These are phyloP conservation scores for Emmonsiellopsis sp. DNA, from an alignment of 2,329 filamentous ascomycete genomes.

Conservation along the genomic window DNA sequence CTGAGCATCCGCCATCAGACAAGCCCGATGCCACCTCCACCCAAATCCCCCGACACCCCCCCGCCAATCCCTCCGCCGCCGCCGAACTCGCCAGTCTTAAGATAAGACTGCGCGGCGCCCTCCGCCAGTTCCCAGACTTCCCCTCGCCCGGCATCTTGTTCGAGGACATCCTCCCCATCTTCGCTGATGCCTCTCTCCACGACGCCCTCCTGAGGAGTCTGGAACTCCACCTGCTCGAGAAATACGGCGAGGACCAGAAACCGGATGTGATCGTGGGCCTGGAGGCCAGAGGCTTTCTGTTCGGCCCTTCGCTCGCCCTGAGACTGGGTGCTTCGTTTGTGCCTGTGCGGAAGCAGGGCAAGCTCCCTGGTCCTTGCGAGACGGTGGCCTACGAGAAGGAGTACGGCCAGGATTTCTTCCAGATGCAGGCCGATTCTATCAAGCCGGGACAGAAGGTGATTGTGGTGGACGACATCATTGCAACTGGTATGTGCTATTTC, in stretches of 20 bases:
- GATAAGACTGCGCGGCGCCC: constrained; percentile 58
- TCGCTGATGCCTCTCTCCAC: constrained; percentile 68
- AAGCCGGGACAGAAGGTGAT: constrained; percentile 81
- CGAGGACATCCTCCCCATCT: constrained; percentile 96
- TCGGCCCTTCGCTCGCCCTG: constrained; percentile 82
- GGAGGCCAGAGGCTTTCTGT: constrained; percentile 90
- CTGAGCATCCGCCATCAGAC: constrained; percentile 15
- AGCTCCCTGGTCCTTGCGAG: constrained; percentile 81
- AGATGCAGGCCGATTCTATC: constrained; percentile 85
- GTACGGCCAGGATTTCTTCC: constrained; percentile 90
- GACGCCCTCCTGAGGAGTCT: constrained; percentile 71
- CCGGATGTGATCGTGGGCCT: constrained; percentile 90
- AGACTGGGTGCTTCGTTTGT: constrained; percentile 78
- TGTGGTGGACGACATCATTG: constrained; percentile 96
- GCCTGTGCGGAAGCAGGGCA: constrained; percentile 88
- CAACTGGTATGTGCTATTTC: constrained; percentile 61
- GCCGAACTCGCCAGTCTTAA: constrained; percentile 55
- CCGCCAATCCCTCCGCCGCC: constrained; percentile 39
- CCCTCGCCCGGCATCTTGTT: constrained; percentile 88
- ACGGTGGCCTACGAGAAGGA: constrained; percentile 89
- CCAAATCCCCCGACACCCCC: constrained; percentile 34
- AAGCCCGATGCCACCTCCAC: constrained; percentile 31
- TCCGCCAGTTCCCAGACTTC: constrained; percentile 87
- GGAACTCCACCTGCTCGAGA: constrained; percentile 66
- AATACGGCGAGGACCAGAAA: constrained; percentile 49